Base-by-base conservation (phyloP, 2,329 filamentous ascomycete species). In the Sphaerostilbella broomeana region DNA sequence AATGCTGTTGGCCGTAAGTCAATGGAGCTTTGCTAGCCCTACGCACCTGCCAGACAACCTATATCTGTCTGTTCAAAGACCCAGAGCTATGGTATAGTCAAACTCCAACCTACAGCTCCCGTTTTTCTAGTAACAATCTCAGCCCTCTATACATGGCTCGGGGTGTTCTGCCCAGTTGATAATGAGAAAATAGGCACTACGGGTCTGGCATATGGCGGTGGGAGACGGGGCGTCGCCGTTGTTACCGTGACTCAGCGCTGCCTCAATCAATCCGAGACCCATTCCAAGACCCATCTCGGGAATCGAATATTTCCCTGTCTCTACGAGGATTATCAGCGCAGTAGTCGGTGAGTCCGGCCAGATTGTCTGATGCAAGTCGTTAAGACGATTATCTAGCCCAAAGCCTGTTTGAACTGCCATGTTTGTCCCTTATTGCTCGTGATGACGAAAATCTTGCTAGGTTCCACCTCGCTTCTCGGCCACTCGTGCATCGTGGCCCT, bases 401-500 rank as follows among this genome's bases (percentile, higher is more conserved):
- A 27, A 37, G 24, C 33, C 33, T 40, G 42, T 44, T 30, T 44
- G 31, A 36, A 33, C 27, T 36, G 32, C 32, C 27, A 29, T 26
- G 26, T 32, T 33, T 20, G 33, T 37, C 32, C 28, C 31, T 28
- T 20, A 33, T 28, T 29, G 40, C 33, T 29, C 20, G 33, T 22
- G 18, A 33, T 30, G 32, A 32, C 24, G 42, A 36, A 10, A 50
- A 55, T 38, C 45, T 43, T 36, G 36, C 33, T 30, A 28, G 36
- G 44, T 42, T 42, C 35, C 43, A 31, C 35, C 30, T 36, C 27
- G 39, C 28, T 37, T 27, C 29, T 36, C 35, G 31, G 42, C 39
- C 41, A 40, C 39, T 38, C 21, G 43, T 39, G 44, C 47, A 45
- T 44, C 50, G 42, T 48, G 44, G 36, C 17, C 31, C 24, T 35